Evolutionary conservation across 1,139 yeast genomes (phyloP).

Genomic region (Kodamaea alishanica): DNA sequence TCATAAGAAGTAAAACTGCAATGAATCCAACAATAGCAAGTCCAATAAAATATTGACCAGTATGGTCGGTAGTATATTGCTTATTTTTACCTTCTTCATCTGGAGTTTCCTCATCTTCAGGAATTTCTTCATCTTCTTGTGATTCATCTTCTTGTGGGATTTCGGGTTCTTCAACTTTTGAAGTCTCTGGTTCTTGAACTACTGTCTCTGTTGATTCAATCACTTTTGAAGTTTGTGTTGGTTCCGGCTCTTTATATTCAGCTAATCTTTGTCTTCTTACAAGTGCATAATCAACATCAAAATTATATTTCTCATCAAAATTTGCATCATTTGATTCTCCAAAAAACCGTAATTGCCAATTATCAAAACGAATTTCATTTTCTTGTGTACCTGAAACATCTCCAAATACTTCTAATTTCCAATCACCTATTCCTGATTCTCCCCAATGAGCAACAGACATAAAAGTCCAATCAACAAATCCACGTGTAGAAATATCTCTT

Average conservation of each 20-base stretch:
- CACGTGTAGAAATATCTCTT: slow-evolving; percentile 52
- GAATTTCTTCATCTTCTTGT: slow-evolving; percentile 10
- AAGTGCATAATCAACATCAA: slow-evolving; percentile 40
- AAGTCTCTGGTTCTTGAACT: slow-evolving; percentile 1
- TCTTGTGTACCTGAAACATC: slow-evolving; percentile 17
- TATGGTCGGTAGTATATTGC: slow-evolving; percentile 34
- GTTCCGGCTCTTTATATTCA: slow-evolving; percentile 9
- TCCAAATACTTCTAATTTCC: slow-evolving; percentile 64
- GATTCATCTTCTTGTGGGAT: slow-evolving; percentile 1
- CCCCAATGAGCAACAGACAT: slow-evolving; percentile 99
- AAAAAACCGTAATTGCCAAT: slow-evolving; percentile 79
- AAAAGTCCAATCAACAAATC: slow-evolving; percentile 83
- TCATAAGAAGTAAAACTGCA: slow-evolving; percentile 50
- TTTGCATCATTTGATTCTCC: slow-evolving; percentile 71
- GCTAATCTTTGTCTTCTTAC: slow-evolving; percentile 30
- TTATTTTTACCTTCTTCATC: slow-evolving; percentile 28
- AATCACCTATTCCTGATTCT: slow-evolving; percentile 74
- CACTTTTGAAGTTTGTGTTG: neutral
- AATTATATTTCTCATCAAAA: slow-evolving; percentile 49
- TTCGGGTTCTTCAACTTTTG: neutral
- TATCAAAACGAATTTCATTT: slow-evolving; percentile 47
- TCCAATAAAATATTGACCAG: slow-evolving; percentile 58
- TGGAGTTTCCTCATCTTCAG: slow-evolving; percentile 13
- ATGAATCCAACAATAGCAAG: slow-evolving; percentile 59
- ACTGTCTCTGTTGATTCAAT: neutral